Evolutionary conservation across 352 stramenopile species (phyloP), one percentile per base, ranked within the genome.

Genomic region (Globisporangium middletonii): DNA sequence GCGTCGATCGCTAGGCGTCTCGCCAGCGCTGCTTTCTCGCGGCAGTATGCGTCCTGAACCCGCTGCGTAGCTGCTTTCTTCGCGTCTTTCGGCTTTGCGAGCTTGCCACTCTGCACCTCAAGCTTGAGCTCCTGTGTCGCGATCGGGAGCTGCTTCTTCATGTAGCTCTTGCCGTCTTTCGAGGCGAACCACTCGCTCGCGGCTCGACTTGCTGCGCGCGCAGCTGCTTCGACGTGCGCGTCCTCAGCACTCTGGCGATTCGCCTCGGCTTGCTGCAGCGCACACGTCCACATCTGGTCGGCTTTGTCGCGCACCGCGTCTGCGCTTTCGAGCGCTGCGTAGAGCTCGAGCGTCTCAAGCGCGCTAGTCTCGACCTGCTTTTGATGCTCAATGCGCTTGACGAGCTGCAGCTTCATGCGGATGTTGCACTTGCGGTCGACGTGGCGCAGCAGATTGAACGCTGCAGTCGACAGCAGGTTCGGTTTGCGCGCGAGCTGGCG

Each of bases 111-210:
- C 42, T 78, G 67, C 6, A 88, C 62, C 0, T 74, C 65, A 5
- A 72, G 59, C 45, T 88, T 88, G 60, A 89, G 53, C 46, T 86
- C 69, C 8, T 74, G 72, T 0, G 64, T 77, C 5, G 69, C 74
- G 3, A 63, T 54, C 2, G 58, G 51, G 5, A 73, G 59, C 26
- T 87, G 72, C 50, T 82, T 78, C 66, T 88, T 89, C 9, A 86
- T 26, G 44, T 73, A 88, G 30, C 50, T 57, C 50, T 87, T 84
- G 47, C 75, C 82, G 0, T 89, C 77, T 47, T 86, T 89, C 3
- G 71, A 73, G 18, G 83, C 72, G 6, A 92, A 64, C 79, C 77
- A 89, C n/a, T 82, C 55, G 9, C 70, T 59, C 23, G 75, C 75
- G 6, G 52, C 47, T 9, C 57, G 35, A 0, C 53, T 37, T 1